Evolutionary conservation across 192 early-diverging fungal species (phyloP).

Genomic region (Umbelopsis sp.): DNA sequence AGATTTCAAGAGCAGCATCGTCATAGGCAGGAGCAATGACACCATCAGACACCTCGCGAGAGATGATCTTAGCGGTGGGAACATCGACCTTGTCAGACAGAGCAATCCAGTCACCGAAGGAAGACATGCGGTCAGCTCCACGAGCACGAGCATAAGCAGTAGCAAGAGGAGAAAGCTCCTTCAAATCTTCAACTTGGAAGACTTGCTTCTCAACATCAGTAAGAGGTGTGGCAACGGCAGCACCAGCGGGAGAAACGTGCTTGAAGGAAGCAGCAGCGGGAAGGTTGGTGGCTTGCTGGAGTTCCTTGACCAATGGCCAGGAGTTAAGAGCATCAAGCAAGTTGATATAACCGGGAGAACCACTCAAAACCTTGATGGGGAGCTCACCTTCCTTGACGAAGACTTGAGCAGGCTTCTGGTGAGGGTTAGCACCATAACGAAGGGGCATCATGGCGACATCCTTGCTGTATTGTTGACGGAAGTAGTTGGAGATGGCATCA

Average conservation of each 20-base stretch:
- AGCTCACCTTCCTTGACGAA: slow-evolving; percentile 78
- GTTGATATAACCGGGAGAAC: slow-evolving; percentile 98
- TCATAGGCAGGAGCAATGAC: slow-evolving; percentile 94
- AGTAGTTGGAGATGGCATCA: slow-evolving; percentile 91
- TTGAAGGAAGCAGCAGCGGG: slow-evolving; percentile 99
- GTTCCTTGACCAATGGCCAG: slow-evolving; percentile 98
- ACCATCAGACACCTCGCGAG: slow-evolving; percentile 96
- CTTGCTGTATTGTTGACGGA: slow-evolving; percentile 88
- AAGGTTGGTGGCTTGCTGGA: slow-evolving; percentile 79
- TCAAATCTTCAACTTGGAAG: slow-evolving; percentile 89
- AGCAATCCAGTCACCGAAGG: slow-evolving; percentile 99
- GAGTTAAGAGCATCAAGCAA: slow-evolving; percentile 95
- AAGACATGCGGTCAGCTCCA: slow-evolving; percentile 98
- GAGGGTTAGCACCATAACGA: slow-evolving; percentile 98
- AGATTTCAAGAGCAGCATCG: slow-evolving; percentile 83
- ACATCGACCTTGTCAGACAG: slow-evolving; percentile 88
- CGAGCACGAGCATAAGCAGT: slow-evolving; percentile 96
- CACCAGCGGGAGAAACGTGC: slow-evolving; percentile 98
- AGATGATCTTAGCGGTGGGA: slow-evolving; percentile 93
- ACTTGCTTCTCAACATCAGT: slow-evolving; percentile 82
- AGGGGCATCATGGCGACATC: slow-evolving; percentile 78
- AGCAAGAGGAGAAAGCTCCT: slow-evolving; percentile 82
- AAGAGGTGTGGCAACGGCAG: slow-evolving; percentile 87
- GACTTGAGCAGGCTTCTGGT: slow-evolving; percentile 97
- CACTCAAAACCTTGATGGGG: slow-evolving; percentile 88